These are phyloP conservation scores for Oryza longistaminata DNA, from an alignment of 176 grass and related monocot genomes.

Conservation along the genomic window DNA sequence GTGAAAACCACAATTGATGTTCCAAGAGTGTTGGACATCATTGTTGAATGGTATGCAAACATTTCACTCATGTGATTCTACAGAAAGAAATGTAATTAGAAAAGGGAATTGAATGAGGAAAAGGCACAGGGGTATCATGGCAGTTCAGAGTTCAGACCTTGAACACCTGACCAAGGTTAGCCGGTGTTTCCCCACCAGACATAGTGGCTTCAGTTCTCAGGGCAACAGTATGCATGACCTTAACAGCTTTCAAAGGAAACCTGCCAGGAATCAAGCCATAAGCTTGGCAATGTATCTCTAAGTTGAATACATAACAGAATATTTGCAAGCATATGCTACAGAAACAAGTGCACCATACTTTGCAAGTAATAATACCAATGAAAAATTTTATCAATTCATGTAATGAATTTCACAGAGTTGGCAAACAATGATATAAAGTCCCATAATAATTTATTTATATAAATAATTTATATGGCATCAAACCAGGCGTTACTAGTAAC, in stretches of 20 bases:
- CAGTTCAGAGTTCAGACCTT: constrained; percentile 58
- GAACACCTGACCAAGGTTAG: constrained; percentile 82
- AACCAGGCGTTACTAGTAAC: neutral
- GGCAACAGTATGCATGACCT: constrained; percentile 96
- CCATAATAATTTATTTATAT: neutral
- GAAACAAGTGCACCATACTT: neutral
- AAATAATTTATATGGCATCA: neutral
- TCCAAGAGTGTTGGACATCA: constrained; percentile 96
- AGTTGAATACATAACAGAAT: neutral
- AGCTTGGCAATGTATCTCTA: neutral
- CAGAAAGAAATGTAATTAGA: constrained; percentile 17
- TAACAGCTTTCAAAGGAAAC: constrained; percentile 99
- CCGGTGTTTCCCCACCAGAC: constrained; percentile 58
- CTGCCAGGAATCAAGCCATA: constrained; percentile 39
- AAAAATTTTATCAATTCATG: neutral
- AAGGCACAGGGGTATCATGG: neutral
- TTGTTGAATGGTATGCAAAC: constrained; percentile 97
- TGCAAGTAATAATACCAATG: neutral
- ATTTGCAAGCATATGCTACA: constrained; percentile 23
- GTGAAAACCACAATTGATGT: constrained; percentile 99
- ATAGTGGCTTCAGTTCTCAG: constrained; percentile 93
- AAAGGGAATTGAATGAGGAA: constrained; percentile 12
- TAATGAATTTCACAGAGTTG: neutral
- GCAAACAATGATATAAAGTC: neutral
- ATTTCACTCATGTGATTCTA: constrained; percentile 98